These are phyloP conservation scores for Psilocybe sp. DNA, from an alignment of 768 basidiomycete species.

Conservation along the genomic window DNA sequence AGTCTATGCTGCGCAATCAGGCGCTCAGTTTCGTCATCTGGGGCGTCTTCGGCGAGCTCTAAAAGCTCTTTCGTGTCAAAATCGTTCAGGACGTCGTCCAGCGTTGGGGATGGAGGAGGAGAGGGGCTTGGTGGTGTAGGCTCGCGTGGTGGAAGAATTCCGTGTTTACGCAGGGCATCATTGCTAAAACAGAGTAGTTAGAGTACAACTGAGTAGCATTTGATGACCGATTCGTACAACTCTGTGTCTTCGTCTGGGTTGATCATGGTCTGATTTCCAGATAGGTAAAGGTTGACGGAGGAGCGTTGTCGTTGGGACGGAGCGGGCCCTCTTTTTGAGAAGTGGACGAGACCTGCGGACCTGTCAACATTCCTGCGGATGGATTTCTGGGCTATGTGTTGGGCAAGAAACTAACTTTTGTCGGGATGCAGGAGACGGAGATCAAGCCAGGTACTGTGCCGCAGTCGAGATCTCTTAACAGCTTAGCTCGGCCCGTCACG, in stretches of 20 bases:
- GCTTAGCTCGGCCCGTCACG: too few relatives aligned
- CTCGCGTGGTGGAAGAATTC: constrained; percentile 79
- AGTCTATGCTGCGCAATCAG: constrained; percentile 64
- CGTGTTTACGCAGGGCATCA: constrained; percentile 89
- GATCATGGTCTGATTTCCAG: too few relatives aligned
- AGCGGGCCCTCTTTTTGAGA: too few relatives aligned
- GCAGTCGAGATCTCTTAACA: too few relatives aligned
- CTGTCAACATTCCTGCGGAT: too few relatives aligned
- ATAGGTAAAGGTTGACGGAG: too few relatives aligned
- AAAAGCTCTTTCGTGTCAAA: constrained; percentile 61
- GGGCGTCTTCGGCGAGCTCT: constrained; percentile 69
- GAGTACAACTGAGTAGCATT: neutral
- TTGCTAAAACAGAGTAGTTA: constrained; percentile 50
- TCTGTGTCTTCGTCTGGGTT: constrained; percentile 94
- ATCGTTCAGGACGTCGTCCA: constrained; percentile 66
- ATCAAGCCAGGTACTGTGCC: too few relatives aligned
- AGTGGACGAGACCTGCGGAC: too few relatives aligned
- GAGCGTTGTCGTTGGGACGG: too few relatives aligned
- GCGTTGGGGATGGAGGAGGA: constrained; percentile 71
- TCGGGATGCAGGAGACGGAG: too few relatives aligned
- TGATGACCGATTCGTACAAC: constrained; percentile 61
- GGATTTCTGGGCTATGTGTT: too few relatives aligned
- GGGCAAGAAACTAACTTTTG: too few relatives aligned
- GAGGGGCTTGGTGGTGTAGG: constrained; percentile 74
- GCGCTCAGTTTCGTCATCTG: constrained; percentile 75